Base-by-base conservation (phyloP, 164 flowering plant species). In the Tetracentron sinense region DNA sequence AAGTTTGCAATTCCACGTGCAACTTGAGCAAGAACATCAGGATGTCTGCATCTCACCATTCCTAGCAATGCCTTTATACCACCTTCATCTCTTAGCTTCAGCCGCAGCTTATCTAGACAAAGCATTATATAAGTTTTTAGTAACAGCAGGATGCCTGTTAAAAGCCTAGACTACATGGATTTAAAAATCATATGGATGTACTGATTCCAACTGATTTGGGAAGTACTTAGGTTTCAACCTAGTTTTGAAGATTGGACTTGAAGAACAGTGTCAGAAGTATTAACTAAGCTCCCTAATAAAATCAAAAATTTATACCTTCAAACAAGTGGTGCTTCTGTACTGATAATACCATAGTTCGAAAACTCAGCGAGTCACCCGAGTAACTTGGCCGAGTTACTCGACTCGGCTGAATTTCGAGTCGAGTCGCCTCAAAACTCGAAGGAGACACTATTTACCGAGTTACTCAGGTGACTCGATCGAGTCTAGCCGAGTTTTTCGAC, bases 1-100 rank as follows among this genome's bases (percentile, higher is more conserved):
- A 94, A 94, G 70, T 94, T 91, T 2, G 99, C 96, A 47, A 94
- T 87, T 63, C 97, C 99, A 71, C 97, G 93, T 48, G 97, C 97
- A 72, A 94, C 93, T 83, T 94, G 97, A 6, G 99, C 91, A 71
- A 91, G 93, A 60, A 94, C 99, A 64, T 94, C 97, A 19, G 90
- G 84, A 79, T 94, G 97, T 22, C 82, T 81, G 61, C 92, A 86
- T 73, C 92, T 78, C 23, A 91, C 95, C 97, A 91, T 94, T 56
- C 93, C 96, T 23, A 91, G 75, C 73, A 95, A 78, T 56, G 99
- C 97, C 77, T 79, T 89, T 35, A 92, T 84, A 50, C 99, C 99
- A 64, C 99, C 99, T 80, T 95, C 96, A 60, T 66, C 80, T 69
- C 97, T 79, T 56, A 95, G 77, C 73, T 78, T 90, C 16, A 60